Conservation (phyloP, 2,329 filamentous ascomycete genomes). For the Xylaria sp. region DNA sequence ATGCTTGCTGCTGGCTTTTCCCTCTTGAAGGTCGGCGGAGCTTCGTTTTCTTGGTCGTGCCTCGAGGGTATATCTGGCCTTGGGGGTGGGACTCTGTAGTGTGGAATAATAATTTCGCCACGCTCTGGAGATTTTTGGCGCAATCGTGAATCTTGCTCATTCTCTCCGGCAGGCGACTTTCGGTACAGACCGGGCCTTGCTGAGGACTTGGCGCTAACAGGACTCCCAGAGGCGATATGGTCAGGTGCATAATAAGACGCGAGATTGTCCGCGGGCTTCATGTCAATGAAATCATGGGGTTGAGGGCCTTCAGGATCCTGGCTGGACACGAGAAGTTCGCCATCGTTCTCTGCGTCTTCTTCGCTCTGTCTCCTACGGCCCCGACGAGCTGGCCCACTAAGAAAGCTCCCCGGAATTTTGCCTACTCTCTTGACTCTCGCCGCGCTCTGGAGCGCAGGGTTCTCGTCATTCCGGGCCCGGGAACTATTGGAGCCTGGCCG, state of each 20-base stretch:
- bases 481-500: conserved; percentile 63
- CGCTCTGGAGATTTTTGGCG: conserved; percentile 49
- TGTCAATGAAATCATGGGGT: conserved; percentile 50
- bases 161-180: conserved; percentile 51
- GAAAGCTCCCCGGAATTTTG: conserved; percentile 78
- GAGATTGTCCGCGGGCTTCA: conserved; percentile 52
- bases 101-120: conserved; percentile 59
- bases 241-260: conserved; percentile 61
- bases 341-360: conserved; percentile 67
- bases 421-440: conserved; percentile 82
- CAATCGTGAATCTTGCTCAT: conserved; percentile 46
- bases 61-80: conserved; percentile 69
- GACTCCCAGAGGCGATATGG: conserved; percentile 68
- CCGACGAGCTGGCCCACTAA: conserved; percentile 82
- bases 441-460: conserved; percentile 74
- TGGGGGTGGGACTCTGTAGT: conserved; percentile 67
- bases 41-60: conserved; percentile 88
- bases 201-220: conserved; percentile 61
- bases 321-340: conserved; percentile 54
- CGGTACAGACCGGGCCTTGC: conserved; percentile 57
- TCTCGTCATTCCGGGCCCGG: conserved; percentile 68
- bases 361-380: conserved; percentile 76
- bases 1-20: conserved; percentile 66
- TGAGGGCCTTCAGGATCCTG: conserved; percentile 58
- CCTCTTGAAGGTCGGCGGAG: conserved; percentile 74